Evolutionary conservation across 371 early-diverging fungal genomes (phyloP), one percentile per base, ranked within the genome.

Genomic region (Fennellomyces sp.): DNA sequence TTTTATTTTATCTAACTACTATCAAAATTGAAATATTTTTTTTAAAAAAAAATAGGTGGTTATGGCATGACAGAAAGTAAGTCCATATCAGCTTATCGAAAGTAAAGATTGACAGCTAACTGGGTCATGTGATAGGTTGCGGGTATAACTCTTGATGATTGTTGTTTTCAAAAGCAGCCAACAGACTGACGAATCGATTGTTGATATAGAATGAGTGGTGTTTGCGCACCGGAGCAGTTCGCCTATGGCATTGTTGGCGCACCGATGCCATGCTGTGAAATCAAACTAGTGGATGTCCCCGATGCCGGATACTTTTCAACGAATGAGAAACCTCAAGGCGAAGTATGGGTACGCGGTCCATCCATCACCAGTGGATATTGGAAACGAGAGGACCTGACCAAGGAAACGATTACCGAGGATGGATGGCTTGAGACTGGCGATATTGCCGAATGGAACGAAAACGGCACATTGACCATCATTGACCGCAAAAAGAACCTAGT

Each of bases 351-450:
- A 21, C 88, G 95, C 36, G 97, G 93, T 3, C 84, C 90, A 0
- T 79, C 85, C 19, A 69, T 93, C 35, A 85, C 90, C 56, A 78
- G 78, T 36, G 76, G 76, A 26, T 91, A 86, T 27, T 94, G 90
- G 67, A 81, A 83, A 52, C 92, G 90, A 52, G 80, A 86, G 11
- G 83, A 82, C 11, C 75, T 72, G 13, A 89, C 88, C 19, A 89
- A 86, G 17, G 90, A 93, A 61, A 70, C 89, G 0, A 65, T 94
- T 38, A 88, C 87, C 15, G 81, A 83, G 17, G 89, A 93, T 64
- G 92, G 92, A 2, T 98, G 97, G 97, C 64, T 97, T 31, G 83
- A 81, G 68, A 97, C 97, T 5, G 97, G 97, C 31, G 98, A 98
- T 70, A 65, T 65, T 41, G 97, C 89, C 26, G 87, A 90, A 75